A percentile compares a stretch with the other conserved stretches of the same genome.
Evolutionary conservation across 2,329 filamentous ascomycete genomes (phyloP).

Genomic region (Rugonectria rugulosa): DNA sequence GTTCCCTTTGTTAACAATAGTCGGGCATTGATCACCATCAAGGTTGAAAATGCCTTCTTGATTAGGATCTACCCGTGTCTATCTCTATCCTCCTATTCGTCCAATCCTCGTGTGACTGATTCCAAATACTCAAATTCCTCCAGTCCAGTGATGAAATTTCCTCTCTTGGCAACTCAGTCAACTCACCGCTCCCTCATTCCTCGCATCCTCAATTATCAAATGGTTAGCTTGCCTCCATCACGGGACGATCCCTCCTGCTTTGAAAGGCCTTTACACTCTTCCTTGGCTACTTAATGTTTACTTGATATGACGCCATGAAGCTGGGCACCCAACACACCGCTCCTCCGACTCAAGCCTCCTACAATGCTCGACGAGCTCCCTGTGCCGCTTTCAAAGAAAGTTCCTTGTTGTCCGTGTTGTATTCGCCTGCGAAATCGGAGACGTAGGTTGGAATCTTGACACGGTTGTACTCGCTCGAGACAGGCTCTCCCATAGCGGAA

Average conservation of each 20-base stretch:
- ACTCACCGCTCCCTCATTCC: not conserved
- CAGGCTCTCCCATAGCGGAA: conserved; percentile 68
- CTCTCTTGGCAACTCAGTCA: too few species aligned
- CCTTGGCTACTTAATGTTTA: too few species aligned
- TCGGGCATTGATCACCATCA: not conserved
- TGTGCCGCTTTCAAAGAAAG: conserved; percentile 37
- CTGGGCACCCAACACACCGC: not conserved
- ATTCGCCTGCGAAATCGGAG: conserved; percentile 46
- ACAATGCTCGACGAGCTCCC: conserved; percentile 30
- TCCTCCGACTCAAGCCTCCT: not conserved
- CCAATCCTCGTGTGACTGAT: too few species aligned
- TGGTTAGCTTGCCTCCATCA: too few species aligned
- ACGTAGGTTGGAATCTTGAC: conserved; percentile 70
- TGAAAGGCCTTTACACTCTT: too few species aligned
- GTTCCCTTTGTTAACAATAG: not conserved
- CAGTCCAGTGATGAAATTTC: too few species aligned
- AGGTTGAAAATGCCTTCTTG: too few species aligned
- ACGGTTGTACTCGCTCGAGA: conserved; percentile 66
- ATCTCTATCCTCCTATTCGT: not conserved
- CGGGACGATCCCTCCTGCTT: not conserved
- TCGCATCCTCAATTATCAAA: too few species aligned
- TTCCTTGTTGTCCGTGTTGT: conserved; percentile 44
- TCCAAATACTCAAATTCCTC: not conserved
- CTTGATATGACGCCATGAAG: not conserved
- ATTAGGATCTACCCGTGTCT: not conserved